phyloP scores from a whole-genome alignment of 2,329 filamentous ascomycete species.

The Botrytis aclada region DNA sequence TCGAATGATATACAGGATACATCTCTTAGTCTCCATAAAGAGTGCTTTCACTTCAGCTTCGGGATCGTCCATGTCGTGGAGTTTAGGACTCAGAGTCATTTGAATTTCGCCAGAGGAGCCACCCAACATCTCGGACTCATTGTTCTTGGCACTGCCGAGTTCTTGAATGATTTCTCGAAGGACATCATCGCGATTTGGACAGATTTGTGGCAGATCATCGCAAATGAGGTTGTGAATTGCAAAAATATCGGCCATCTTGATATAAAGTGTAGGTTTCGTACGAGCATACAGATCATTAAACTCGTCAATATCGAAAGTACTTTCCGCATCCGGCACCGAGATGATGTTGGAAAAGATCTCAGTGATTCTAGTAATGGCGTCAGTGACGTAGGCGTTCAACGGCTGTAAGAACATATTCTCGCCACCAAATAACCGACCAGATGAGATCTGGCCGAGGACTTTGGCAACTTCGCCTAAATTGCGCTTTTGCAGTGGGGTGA shows the following conservation, averaged over 20 bases:
- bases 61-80: constrained; percentile 87
- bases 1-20: constrained; percentile 94
- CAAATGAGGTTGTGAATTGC: constrained; percentile 88
- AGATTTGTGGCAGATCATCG: constrained; percentile 73
- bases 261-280: constrained; percentile 96
- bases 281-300: constrained; percentile 97
- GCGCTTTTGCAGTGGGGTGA: constrained; percentile 88
- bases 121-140: constrained; percentile 87
- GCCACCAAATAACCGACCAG: constrained; percentile 85
- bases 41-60: constrained; percentile 88
- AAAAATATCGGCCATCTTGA: constrained; percentile 97
- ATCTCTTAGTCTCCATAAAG: constrained; percentile 98
- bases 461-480: constrained; percentile 90
- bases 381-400: constrained; percentile 83
- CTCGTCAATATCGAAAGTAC: constrained; percentile 96
- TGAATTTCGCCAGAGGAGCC: constrained; percentile 81
- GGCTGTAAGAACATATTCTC: constrained; percentile 96
- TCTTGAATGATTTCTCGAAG: constrained; percentile 90
- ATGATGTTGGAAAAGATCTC: constrained; percentile 76
- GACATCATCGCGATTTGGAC: constrained; percentile 77
- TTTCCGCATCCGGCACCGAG: constrained; percentile 79
- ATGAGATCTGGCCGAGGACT: constrained; percentile 82
- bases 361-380: constrained; percentile 76
- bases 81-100: constrained; percentile 83
- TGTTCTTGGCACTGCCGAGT: constrained; percentile 91